Conservation (phyloP, 176 grass and related monocot species). For the Bromus sterilis region DNA sequence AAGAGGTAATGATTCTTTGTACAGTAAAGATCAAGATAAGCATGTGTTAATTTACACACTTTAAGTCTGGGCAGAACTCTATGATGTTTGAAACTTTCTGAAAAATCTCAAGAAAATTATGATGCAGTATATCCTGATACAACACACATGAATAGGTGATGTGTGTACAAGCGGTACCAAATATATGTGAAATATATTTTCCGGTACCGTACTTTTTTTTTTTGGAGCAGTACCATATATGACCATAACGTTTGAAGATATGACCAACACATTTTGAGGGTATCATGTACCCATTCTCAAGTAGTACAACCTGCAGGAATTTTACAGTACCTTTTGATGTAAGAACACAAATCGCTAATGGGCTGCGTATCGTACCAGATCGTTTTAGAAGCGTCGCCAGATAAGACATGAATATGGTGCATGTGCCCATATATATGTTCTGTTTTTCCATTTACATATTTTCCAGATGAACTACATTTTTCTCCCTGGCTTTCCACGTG, state of each 20-base stretch:
- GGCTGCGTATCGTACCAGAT: not conserved
- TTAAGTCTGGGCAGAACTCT: not conserved
- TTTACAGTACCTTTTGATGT: not conserved
- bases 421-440: not conserved
- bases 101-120: not conserved
- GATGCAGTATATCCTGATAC: not conserved
- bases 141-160: not conserved
- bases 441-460: not conserved
- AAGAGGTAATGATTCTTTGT: slow-evolving; percentile 48
- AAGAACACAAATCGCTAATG: not conserved
- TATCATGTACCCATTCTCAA: not conserved
- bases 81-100: not conserved
- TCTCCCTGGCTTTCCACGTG: not conserved
- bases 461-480: not conserved
- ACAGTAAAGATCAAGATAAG: not conserved
- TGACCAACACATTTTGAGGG: not conserved
- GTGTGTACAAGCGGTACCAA: not conserved
- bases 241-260: not conserved
- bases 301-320: not conserved
- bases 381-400: not conserved
- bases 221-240: not conserved
- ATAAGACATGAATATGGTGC: not conserved
- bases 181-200: not conserved
- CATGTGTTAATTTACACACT: not conserved
- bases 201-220: not conserved